Percentiles rank a stretch among this genome's conserved stretches.
Evolutionary conservation across 1,284 basidiomycete genomes (phyloP).

Genomic region (Ceratobasidium sp.): DNA sequence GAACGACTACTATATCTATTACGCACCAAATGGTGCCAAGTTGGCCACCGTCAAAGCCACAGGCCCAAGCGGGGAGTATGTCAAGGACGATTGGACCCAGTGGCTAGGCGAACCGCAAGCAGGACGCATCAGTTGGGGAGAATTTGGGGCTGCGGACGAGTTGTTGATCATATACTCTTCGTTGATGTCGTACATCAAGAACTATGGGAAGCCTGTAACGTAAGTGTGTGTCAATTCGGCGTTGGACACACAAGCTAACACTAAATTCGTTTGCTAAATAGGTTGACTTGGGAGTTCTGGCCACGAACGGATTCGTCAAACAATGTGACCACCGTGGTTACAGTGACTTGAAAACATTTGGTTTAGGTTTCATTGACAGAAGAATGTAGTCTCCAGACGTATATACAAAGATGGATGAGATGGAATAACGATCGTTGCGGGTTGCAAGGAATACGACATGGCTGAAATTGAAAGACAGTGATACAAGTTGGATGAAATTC

Average conservation of each 20-base stretch:
- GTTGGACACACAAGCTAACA: neutral
- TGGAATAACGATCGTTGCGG: neutral
- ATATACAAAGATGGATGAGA: conserved; percentile 11
- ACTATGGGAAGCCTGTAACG: conserved; percentile 37
- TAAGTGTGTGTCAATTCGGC: conserved; percentile 4
- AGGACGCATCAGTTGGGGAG: conserved; percentile 44
- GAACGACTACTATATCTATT: conserved; percentile 28
- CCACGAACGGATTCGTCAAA: conserved; percentile 44
- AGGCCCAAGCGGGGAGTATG: conserved; percentile 34
- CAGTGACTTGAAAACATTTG: conserved; percentile 18
- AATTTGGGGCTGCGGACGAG: conserved; percentile 9
- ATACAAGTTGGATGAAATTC: neutral
- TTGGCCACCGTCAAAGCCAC: conserved; percentile 44
- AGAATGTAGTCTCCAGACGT: neutral
- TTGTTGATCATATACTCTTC: conserved; percentile 24
- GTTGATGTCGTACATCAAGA: conserved; percentile 31
- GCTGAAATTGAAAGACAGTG: neutral
- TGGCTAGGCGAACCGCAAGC: conserved; percentile 43
- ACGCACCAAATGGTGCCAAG: conserved; percentile 44
- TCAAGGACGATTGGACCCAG: conserved; percentile 46
- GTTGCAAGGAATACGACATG: neutral
- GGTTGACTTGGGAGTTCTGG: conserved; percentile 48
- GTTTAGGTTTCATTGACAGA: neutral
- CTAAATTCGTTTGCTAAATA: neutral
- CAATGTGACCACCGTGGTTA: conserved; percentile 39